Percentiles rank a stretch among this genome's conserved stretches.
These are phyloP conservation scores for Amanita phalloides DNA, from an alignment of 768 basidiomycete genomes.

Conservation along the genomic window DNA sequence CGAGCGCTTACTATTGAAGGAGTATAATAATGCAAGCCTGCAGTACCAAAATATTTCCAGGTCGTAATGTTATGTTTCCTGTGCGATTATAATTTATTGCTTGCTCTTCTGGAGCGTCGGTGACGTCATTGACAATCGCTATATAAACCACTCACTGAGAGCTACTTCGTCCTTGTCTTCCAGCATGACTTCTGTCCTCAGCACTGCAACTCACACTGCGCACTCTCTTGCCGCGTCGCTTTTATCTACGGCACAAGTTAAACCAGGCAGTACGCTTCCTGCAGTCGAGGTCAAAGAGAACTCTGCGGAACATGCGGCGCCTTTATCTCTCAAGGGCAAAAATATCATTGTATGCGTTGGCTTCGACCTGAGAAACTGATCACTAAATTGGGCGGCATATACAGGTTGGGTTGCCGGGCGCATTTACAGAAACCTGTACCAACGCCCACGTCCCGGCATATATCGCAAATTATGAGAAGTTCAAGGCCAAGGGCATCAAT, in stretches of 20 bases:
- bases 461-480: constrained; percentile 53
- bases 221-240: constrained; percentile 44
- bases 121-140: constrained; percentile 2
- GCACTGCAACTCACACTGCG: constrained; percentile 37
- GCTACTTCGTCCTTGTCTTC: neutral
- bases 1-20: constrained; percentile 58
- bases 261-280: constrained; percentile 40
- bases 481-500: constrained; percentile 68
- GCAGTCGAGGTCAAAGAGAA: constrained; percentile 47
- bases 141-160: neutral
- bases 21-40: constrained; percentile 69
- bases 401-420: constrained; percentile 67
- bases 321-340: constrained; percentile 37
- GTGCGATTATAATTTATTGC: constrained; percentile 4
- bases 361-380: neutral
- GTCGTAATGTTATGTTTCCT: constrained; percentile 30
- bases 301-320: constrained; percentile 27
- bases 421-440: constrained; percentile 67
- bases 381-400: neutral
- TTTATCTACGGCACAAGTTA: constrained; percentile 34
- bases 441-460: constrained; percentile 40
- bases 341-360: constrained; percentile 45
- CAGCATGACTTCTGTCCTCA: constrained; percentile 37
- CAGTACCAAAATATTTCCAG: constrained; percentile 79
- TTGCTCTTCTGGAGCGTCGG: neutral